Conservation (phyloP, 2,329 filamentous ascomycete species). For the Botrytis paeoniae region DNA sequence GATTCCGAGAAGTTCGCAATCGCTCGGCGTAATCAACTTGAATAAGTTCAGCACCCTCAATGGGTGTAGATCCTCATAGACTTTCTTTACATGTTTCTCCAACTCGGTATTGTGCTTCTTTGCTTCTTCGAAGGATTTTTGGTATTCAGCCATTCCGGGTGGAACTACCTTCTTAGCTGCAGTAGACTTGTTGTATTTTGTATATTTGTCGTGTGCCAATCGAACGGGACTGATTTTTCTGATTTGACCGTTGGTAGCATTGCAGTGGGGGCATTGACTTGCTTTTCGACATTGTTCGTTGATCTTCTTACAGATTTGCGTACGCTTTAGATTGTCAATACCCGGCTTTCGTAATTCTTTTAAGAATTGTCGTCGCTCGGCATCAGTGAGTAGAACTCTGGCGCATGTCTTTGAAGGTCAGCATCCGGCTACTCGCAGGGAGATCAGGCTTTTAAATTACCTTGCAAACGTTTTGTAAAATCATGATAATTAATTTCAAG, state of each 20-base stretch:
- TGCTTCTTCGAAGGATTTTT: slow-evolving; percentile 78
- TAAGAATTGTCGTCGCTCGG: slow-evolving; percentile 73
- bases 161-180: slow-evolving; percentile 81
- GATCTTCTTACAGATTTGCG: slow-evolving; percentile 82
- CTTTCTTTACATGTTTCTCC: slow-evolving; percentile 87
- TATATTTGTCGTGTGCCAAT: slow-evolving; percentile 89
- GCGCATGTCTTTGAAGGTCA: slow-evolving; percentile 63
- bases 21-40: slow-evolving; percentile 76
- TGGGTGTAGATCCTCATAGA: slow-evolving; percentile 91
- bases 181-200: slow-evolving; percentile 82
- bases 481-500: slow-evolving; percentile 86
- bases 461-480: slow-evolving; percentile 95
- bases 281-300: slow-evolving; percentile 87
- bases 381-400: slow-evolving; percentile 75
- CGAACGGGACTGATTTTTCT: slow-evolving; percentile 92
- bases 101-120: slow-evolving; percentile 76
- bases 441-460: slow-evolving; percentile 36
- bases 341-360: slow-evolving; percentile 75
- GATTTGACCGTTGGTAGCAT: slow-evolving; percentile 82
- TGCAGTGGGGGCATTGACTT: slow-evolving; percentile 77
- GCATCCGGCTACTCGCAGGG: slow-evolving; percentile 20
- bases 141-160: slow-evolving; percentile 77
- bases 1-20: slow-evolving; percentile 89
- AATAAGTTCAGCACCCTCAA: slow-evolving; percentile 87
- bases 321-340: slow-evolving; percentile 81